A percentile compares a stretch with the other conserved stretches of the same genome.
phyloP scores from a whole-genome alignment of 2,329 filamentous ascomycete species.

The Pseudogymnoascus sp. region DNA sequence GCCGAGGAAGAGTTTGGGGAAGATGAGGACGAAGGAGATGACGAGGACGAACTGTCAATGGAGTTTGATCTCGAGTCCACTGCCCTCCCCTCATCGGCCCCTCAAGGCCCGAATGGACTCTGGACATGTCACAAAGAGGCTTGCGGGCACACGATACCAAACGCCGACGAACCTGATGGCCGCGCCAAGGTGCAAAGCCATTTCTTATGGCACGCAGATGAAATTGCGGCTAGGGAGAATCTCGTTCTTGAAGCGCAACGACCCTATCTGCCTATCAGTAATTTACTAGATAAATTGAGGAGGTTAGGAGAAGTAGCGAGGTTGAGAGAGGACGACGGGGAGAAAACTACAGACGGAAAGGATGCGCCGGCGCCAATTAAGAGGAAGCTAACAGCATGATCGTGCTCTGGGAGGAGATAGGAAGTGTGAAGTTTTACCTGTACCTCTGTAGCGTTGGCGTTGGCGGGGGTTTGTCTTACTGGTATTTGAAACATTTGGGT shows the following conservation, averaged over 20 bases:
- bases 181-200: constrained; percentile 51
- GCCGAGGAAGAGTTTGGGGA: background rate
- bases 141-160: constrained; percentile 55
- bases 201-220: constrained; percentile 50
- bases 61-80: constrained; percentile 25
- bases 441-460: background rate
- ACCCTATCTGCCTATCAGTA: constrained; percentile 47
- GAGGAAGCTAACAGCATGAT: background rate
- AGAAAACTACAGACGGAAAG: constrained; percentile 15
- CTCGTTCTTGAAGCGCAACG: constrained; percentile 47
- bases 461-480: background rate
- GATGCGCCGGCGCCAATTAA: background rate
- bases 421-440: background rate
- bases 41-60: constrained; percentile 8
- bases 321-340: constrained; percentile 22
- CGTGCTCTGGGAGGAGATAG: background rate
- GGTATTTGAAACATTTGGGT: background rate
- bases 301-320: constrained; percentile 33
- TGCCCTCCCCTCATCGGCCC: constrained; percentile 36
- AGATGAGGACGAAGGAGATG: background rate
- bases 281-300: constrained; percentile 48
- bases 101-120: constrained; percentile 50
- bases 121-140: constrained; percentile 59
- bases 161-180: constrained; percentile 46
- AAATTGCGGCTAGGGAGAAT: constrained; percentile 35